A percentile compares a stretch with the other conserved stretches of the same genome.
phyloP scores from a whole-genome alignment of 768 basidiomycete genomes.

The Suillus cothurnatus region DNA sequence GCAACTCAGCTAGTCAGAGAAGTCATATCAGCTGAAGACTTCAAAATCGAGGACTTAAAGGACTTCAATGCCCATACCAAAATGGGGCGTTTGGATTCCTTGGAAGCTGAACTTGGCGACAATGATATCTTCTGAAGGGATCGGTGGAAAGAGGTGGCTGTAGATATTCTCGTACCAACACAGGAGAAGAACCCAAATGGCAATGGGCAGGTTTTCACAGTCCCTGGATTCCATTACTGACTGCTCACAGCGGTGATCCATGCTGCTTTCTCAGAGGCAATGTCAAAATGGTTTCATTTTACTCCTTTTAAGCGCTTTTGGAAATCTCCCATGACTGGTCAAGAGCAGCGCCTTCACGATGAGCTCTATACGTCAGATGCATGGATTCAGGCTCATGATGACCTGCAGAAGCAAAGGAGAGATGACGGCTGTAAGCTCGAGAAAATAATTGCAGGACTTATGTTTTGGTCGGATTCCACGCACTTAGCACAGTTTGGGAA shows the following conservation, averaged over 20 bases:
- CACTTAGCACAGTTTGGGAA: too few relatives aligned
- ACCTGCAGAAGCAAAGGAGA: constrained; percentile 19
- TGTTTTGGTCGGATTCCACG: too few relatives aligned
- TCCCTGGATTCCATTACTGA: constrained; percentile 32
- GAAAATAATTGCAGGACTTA: too few relatives aligned
- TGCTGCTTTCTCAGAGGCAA: constrained; percentile 11
- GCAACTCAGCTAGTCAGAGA: constrained; percentile 11
- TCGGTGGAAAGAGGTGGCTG: constrained; percentile 16
- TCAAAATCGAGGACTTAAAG: constrained; percentile 16
- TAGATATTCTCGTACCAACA: constrained; percentile 35
- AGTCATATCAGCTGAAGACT: constrained; percentile 9
- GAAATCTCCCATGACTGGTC: constrained; percentile 11
- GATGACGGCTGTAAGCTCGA: too few relatives aligned
- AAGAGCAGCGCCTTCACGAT: constrained; percentile 20
- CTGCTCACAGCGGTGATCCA: constrained; percentile 21
- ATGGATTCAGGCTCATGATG: constrained; percentile 23
- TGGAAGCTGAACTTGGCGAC: constrained; percentile 4
- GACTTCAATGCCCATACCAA: constrained; percentile 17
- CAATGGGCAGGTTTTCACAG: constrained; percentile 19
- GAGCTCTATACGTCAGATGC: constrained; percentile 28
- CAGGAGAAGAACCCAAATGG: constrained; percentile 14
- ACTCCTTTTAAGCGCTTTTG: constrained; percentile 28
- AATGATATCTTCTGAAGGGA: constrained; percentile 3
- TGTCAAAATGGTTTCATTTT: constrained; percentile 24
- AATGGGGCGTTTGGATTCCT: constrained; percentile 13